A percentile compares a stretch with the other conserved stretches of the same genome.
Evolutionary conservation across 176 grass and related monocot species (phyloP).

Genomic region (Lolium multiflorum): DNA sequence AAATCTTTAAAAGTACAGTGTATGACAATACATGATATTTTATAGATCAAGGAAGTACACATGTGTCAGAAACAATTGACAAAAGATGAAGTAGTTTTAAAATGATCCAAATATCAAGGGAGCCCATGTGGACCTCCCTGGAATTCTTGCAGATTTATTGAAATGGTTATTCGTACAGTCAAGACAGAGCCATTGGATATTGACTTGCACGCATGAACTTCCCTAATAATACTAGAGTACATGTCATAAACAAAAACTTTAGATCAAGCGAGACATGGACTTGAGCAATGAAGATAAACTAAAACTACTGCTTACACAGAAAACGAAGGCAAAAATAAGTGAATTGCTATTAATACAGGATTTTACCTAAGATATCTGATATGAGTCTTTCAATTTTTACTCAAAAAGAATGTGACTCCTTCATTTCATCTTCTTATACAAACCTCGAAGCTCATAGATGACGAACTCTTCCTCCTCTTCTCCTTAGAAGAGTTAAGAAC

Average conservation of each 20-base stretch:
- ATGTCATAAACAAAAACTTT: not conserved
- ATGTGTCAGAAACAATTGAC: conserved; percentile 18
- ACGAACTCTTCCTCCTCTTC: conserved; percentile 18
- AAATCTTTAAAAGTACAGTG: not conserved
- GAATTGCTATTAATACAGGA: conserved; percentile 10
- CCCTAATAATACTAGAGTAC: not conserved
- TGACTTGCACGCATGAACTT: not conserved
- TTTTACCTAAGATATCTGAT: conserved; percentile 22
- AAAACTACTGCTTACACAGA: not conserved
- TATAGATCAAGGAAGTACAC: conserved; percentile 4
- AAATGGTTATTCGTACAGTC: not conserved
- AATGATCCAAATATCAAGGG: not conserved
- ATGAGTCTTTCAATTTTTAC: conserved; percentile 24
- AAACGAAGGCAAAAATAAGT: conserved; percentile 6
- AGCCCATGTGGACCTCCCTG: conserved; percentile 12
- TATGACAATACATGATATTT: not conserved
- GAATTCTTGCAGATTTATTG: conserved; percentile 15
- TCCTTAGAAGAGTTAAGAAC: conserved; percentile 36
- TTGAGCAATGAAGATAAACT: not conserved
- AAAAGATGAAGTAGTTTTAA: conserved; percentile 3
- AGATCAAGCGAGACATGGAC: not conserved
- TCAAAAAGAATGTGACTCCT: conserved; percentile 27
- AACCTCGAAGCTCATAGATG: not conserved
- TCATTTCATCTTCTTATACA: not conserved
- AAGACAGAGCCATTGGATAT: not conserved